These are phyloP conservation scores for Mycena capillaripes DNA, from an alignment of 768 basidiomycete genomes.

Conservation along the genomic window DNA sequence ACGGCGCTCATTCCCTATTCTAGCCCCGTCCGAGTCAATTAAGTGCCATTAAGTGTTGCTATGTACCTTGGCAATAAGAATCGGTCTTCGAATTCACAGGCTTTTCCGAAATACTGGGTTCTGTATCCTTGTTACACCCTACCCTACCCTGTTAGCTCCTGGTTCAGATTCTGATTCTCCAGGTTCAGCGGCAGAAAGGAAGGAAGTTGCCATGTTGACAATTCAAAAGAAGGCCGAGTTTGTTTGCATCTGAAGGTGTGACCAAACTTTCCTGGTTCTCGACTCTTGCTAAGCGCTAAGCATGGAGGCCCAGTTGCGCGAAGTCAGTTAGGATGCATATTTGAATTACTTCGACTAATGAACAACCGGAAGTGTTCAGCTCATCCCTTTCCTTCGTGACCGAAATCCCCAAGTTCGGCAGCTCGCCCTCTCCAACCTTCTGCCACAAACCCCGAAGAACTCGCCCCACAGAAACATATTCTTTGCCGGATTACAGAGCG, in stretches of 20 bases:
- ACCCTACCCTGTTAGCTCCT: too few species aligned
- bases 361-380: conserved; percentile 56
- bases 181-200: too few species aligned
- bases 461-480: conserved; percentile 84
- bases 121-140: too few species aligned
- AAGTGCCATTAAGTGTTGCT: too few species aligned
- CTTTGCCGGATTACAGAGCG: conserved; percentile 69
- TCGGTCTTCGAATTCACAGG: too few species aligned
- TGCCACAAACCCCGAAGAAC: conserved; percentile 82
- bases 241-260: neutral
- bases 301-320: conserved; percentile 63
- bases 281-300: neutral
- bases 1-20: too few species aligned
- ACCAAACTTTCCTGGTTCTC: neutral
- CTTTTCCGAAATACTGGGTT: too few species aligned
- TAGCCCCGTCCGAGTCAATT: too few species aligned
- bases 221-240: too few species aligned
- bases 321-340: conserved; percentile 50
- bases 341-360: conserved; percentile 8
- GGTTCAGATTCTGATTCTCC: too few species aligned
- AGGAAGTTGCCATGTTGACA: too few species aligned
- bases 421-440: conserved; percentile 86
- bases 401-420: conserved; percentile 90
- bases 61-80: too few species aligned
- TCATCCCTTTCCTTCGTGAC: conserved; percentile 88